Evolutionary conservation across 78 protist species (phyloP).

Genomic region (Monocercomonoides exilis): DNA sequence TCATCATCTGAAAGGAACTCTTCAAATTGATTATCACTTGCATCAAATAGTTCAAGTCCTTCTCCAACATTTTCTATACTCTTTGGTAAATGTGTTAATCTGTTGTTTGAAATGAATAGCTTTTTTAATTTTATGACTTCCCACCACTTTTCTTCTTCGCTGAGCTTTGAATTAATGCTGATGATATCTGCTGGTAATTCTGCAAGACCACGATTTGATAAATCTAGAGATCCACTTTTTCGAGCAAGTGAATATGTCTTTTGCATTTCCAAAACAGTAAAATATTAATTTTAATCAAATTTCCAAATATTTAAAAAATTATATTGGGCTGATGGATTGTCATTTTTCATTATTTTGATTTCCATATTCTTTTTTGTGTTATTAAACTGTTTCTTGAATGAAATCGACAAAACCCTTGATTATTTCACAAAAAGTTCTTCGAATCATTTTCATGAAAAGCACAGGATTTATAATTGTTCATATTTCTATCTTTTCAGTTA

Average conservation of each 20-base stretch:
- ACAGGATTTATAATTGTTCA: too few species aligned
- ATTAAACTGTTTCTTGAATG: too few species aligned
- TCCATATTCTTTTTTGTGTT: too few species aligned
- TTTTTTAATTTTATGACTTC: background rate
- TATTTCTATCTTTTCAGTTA: too few species aligned
- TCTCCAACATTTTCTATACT: background rate
- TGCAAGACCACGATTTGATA: background rate
- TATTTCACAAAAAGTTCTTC: too few species aligned
- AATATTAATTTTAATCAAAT: too few species aligned
- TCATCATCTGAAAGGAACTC: background rate
- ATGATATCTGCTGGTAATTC: background rate
- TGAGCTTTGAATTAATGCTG: background rate
- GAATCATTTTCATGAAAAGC: too few species aligned
- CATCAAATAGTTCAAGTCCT: background rate
- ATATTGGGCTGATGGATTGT: too few species aligned
- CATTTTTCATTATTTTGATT: too few species aligned
- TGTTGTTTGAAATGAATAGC: background rate
- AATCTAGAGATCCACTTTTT: background rate
- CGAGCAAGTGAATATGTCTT: background rate
- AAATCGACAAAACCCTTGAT: too few species aligned
- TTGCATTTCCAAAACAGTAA: too few species aligned
- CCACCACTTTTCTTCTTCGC: background rate
- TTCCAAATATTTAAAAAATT: too few species aligned
- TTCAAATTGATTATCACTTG: background rate
- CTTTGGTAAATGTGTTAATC: background rate